Evolutionary conservation across 331 rosid genomes (phyloP), one percentile per base, ranked within the genome.

Genomic region (Malus hybrid): DNA sequence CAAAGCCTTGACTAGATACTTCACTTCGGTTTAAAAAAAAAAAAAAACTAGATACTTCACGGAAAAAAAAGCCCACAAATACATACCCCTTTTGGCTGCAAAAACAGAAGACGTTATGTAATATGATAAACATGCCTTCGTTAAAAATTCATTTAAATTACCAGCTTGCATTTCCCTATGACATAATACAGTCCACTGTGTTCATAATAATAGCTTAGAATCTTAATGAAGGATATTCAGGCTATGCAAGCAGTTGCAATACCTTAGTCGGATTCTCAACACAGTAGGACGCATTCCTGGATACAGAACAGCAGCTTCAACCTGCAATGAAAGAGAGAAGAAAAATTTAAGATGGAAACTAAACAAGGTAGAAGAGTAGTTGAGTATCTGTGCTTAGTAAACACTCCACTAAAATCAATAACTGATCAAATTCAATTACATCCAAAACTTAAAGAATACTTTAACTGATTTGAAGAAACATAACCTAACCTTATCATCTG

Each of bases 281-380:
- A 95, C 97, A 28, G 99, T 95, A 62, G 99, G 97, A 48, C 90
- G 91, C 82, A 61, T 65, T 68, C 99, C 97, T 34, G 97, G 92
- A 80, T 95, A 95, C 83, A 95, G 73, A 78, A 94, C 92, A 70
- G 99, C 97, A 69, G 96, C 96, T 87, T 94, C 97, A 85, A 92
- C 92, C 97, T 94, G 87, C 77, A 80, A 80, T 26, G 44, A 65
- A 66, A 22, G 8, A n/a, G 78, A 34, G 70, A 39, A 10, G 16
- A 28, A 28, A 70, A 76, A 74, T 75, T 70, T 78, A 63, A 72
- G 69, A 77, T 66, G 77, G 42, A 4, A 13, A 14, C n/a, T 18
- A 30, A 52, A 55, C 15, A 15, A 62, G 18, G 64, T 68, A 10
- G 24, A 39, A 10, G 13, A 61, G 12, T 26, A 32, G 12, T 6